Evolutionary conservation across 352 stramenopile species (phyloP), one percentile per base, ranked within the genome.

Genomic region (Ophiocytium majus): DNA sequence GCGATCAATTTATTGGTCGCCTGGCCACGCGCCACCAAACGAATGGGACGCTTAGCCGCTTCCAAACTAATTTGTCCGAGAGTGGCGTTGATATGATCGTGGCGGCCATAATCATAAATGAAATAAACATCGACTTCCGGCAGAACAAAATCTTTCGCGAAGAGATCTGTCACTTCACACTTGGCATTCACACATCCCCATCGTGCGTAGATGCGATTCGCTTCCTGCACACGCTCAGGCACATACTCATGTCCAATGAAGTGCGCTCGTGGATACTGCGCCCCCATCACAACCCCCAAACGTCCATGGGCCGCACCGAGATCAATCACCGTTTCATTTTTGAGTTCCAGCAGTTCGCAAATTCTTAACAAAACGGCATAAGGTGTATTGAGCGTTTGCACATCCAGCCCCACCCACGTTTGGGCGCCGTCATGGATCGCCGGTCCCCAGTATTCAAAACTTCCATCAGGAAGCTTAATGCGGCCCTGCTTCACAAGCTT

Each of bases 111-210:
- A 71, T 71, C 57, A 71, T 71, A 71, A 28, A 71, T 71, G 28
- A 71, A 71, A 71, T 71, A 71, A 71, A 71, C 57, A 71, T 71
- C 57, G 57, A 28, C 57, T 71, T 71, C 57, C 23, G 57, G 57
- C 23, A 71, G 57, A 23, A 23, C 57, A 71, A 71, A 71, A 28
- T 71, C 57, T 23, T 23, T 23, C 23, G 57, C 23, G 19, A 28
- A 71, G 28, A 71, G 57, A 71, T 71, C 57, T 23, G 57, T 28
- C 57, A 28, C 28, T 23, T 23, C 28, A 28, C 23, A 28, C 28
- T 71, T 71, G 23, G 57, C 28, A 23, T 71, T 71, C 57, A 71
- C 28, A 23, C 23, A 23, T 71, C 57, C 57, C 57, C 23, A 28
- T 23, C 28, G 19, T 28, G 19, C 19, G 57, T 23, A 71, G 57